phyloP scores from a whole-genome alignment of 306 rosid species.

The Cyamopsis tetragonoloba region DNA sequence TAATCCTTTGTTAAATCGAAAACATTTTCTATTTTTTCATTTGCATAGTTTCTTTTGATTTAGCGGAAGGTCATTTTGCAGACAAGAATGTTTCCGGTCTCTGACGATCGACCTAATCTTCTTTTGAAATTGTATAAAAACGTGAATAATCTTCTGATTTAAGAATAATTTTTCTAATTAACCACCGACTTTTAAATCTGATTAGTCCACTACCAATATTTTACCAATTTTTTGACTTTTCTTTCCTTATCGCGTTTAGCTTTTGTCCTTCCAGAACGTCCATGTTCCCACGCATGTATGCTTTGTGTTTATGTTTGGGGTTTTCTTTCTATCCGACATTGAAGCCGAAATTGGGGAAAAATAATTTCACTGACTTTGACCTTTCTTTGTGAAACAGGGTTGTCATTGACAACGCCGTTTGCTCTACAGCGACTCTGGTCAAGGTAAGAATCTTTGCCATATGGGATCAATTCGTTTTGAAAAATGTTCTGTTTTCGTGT shows the following conservation, averaged over 20 bases:
- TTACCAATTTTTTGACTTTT: constrained; percentile 31
- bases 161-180: not conserved
- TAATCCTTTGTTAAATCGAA: not conserved
- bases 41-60: not conserved
- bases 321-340: not conserved
- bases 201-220: constrained; percentile 14
- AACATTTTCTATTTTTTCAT: not conserved
- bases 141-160: not conserved
- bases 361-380: constrained; percentile 44
- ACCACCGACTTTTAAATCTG: constrained; percentile 11
- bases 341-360: not conserved
- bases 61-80: not conserved
- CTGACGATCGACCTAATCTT: not conserved
- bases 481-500: not conserved
- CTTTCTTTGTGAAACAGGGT: constrained; percentile 50
- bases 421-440: constrained; percentile 73
- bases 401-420: constrained; percentile 85
- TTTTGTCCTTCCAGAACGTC: constrained; percentile 18
- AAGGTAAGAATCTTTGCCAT: constrained; percentile 53
- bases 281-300: not conserved
- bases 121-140: not conserved
- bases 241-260: constrained; percentile 6
- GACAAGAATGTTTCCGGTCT: not conserved
- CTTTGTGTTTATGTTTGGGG: not conserved
- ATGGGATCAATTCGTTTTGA: not conserved